These are phyloP conservation scores for Bonnemaisonia californica DNA, from an alignment of 31 red algal genomes.

Conservation along the genomic window DNA sequence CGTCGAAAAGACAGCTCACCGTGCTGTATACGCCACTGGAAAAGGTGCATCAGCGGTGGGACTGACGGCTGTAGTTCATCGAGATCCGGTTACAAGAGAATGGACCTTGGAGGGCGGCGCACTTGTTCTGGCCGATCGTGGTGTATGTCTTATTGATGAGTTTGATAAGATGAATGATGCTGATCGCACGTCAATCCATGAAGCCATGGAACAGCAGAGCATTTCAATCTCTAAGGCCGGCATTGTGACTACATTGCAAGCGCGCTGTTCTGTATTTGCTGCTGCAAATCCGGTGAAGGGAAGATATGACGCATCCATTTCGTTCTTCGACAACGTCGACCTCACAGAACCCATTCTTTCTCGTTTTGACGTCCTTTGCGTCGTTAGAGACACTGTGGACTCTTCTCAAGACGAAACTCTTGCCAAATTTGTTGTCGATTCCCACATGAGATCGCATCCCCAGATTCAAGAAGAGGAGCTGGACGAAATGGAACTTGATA, in stretches of 20 bases:
- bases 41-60: slow-evolving; percentile 99
- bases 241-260: slow-evolving; percentile 97
- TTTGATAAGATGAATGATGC: slow-evolving; percentile 99
- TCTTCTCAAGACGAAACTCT: slow-evolving; percentile 90
- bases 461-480: slow-evolving; percentile 54
- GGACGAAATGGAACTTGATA: slow-evolving; percentile 21
- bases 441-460: slow-evolving; percentile 92
- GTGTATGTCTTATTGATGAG: slow-evolving; percentile 99
- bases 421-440: slow-evolving; percentile 95
- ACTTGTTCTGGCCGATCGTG: slow-evolving; percentile 93
- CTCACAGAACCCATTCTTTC: slow-evolving; percentile 98
- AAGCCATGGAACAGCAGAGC: slow-evolving; percentile 99
- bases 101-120: slow-evolving; percentile 99
- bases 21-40: slow-evolving; percentile 98
- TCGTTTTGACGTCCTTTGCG: slow-evolving; percentile 98
- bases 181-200: slow-evolving; percentile 99
- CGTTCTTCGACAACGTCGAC: slow-evolving; percentile 98
- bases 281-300: slow-evolving; percentile 98
- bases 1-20: slow-evolving; percentile 96
- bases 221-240: slow-evolving; percentile 99
- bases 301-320: slow-evolving; percentile 96
- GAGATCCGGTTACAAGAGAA: slow-evolving; percentile 95
- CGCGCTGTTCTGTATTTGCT: slow-evolving; percentile 95
- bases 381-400: slow-evolving; percentile 93
- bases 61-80: slow-evolving; percentile 96